Conservation (phyloP, 768 basidiomycete genomes). For the Pholiota microspora region DNA sequence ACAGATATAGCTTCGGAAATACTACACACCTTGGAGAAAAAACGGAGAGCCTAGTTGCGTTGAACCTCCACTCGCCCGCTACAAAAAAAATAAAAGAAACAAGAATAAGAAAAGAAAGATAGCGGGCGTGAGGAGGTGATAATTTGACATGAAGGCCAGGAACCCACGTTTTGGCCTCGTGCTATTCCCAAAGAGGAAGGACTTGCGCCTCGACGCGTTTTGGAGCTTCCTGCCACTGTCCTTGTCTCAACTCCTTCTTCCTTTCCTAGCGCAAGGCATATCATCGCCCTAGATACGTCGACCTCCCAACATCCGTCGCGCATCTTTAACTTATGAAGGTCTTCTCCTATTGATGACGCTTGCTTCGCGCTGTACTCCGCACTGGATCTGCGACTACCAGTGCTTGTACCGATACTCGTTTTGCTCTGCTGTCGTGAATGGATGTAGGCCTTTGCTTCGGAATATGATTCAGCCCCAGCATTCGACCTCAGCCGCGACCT, state of each 20-base stretch:
- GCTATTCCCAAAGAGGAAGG: constrained; percentile 33
- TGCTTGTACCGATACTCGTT: constrained; percentile 23
- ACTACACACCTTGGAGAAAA: constrained; percentile 34
- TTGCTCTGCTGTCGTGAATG: constrained; percentile 22
- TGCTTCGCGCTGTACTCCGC: constrained; percentile 57
- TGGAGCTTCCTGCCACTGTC: constrained; percentile 9
- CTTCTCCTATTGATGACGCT: constrained; percentile 30
- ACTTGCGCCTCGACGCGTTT: constrained; percentile 18
- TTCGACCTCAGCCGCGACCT: constrained; percentile 17
- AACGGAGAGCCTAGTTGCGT: constrained; percentile 35
- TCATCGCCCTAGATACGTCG: constrained; percentile 53
- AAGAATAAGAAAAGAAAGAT: constrained; percentile 24
- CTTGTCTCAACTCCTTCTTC: constrained; percentile 18
- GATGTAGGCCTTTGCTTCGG: neutral
- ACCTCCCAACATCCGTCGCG: constrained; percentile 54
- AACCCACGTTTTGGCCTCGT: constrained; percentile 41
- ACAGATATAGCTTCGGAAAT: constrained; percentile 3
- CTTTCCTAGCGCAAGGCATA: constrained; percentile 45
- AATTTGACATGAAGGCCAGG: constrained; percentile 21
- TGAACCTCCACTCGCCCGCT: constrained; percentile 26
- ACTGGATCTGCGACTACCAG: constrained; percentile 48
- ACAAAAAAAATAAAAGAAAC: constrained; percentile 21
- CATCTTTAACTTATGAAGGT: constrained; percentile 17
- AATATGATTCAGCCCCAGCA: constrained; percentile 1
- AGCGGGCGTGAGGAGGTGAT: constrained; percentile 25